Conservation (phyloP, 805 yeast genomes). For the Debaryomyces castellii region DNA sequence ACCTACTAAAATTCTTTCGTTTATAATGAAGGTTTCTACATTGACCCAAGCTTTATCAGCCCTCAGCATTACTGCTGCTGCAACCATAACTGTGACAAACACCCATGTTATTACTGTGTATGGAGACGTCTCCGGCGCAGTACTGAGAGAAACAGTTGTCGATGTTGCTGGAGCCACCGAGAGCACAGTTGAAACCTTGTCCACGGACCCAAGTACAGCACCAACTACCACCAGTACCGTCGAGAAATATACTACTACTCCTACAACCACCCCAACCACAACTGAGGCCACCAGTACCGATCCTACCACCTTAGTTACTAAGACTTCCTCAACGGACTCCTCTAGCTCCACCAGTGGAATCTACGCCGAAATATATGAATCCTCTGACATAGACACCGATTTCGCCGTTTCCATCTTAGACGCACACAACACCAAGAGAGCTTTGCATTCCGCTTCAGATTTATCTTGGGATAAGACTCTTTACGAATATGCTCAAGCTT, state of each 20-base stretch:
- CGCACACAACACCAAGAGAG: slow-evolving; percentile 62
- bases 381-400: slow-evolving; percentile 16
- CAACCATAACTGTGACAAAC: slow-evolving; percentile 27
- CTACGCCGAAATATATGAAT: slow-evolving; percentile 11
- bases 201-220: slow-evolving; percentile 17
- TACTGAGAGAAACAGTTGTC: background rate
- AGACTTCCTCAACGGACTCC: slow-evolving; percentile 3
- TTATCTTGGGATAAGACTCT: slow-evolving; percentile 57
- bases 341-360: slow-evolving; percentile 14
- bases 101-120: slow-evolving; percentile 25
- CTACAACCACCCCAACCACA: slow-evolving; percentile 1
- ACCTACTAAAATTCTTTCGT: background rate
- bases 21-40: slow-evolving; percentile 19
- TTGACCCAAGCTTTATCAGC: slow-evolving; percentile 16
- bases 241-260: slow-evolving; percentile 10
- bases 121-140: slow-evolving; percentile 10
- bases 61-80: slow-evolving; percentile 21
- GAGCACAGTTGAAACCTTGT: slow-evolving; percentile 9
- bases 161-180: slow-evolving; percentile 9
- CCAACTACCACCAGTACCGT: slow-evolving; percentile 9
- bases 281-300: slow-evolving; percentile 6
- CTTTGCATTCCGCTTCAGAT: slow-evolving; percentile 48
- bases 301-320: slow-evolving; percentile 5
- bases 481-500: slow-evolving; percentile 51
- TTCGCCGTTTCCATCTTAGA: slow-evolving; percentile 49